These are phyloP conservation scores for Yamadazyma sp. DNA, from an alignment of 1,139 yeast species.

Conservation along the genomic window DNA sequence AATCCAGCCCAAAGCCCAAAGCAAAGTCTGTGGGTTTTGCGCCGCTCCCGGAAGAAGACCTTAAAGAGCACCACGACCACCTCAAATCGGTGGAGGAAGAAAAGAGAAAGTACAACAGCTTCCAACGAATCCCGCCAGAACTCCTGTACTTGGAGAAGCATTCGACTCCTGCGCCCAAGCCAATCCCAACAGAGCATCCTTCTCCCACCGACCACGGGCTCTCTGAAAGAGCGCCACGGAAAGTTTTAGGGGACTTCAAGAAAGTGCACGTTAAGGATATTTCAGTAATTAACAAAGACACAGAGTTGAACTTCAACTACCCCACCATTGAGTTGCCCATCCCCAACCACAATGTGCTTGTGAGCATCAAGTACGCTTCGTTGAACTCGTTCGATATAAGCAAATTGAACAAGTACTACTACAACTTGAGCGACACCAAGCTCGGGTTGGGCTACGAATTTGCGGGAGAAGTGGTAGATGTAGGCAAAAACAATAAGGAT, in stretches of 20 bases:
- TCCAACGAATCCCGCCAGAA: conserved; percentile 47
- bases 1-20: conserved; percentile 11
- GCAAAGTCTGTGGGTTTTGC: conserved; percentile 41
- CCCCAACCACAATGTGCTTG: conserved; percentile 31
- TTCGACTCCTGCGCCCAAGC: conserved; percentile 20
- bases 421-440: conserved; percentile 38
- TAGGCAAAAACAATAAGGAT: conserved; percentile 28
- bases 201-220: conserved; percentile 16
- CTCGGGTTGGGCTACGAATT: conserved; percentile 47
- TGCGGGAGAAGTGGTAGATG: conserved; percentile 34
- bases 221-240: conserved; percentile 8
- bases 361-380: conserved; percentile 39
- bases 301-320: conserved; percentile 44
- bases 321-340: conserved; percentile 40
- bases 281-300: conserved; percentile 42
- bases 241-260: conserved; percentile 29
- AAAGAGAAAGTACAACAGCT: conserved; percentile 29
- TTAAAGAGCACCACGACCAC: conserved; percentile 33
- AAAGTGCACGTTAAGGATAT: conserved; percentile 40
- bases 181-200: conserved; percentile 18
- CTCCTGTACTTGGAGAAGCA: conserved; percentile 37
- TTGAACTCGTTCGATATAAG: conserved; percentile 40
- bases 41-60: conserved; percentile 38
- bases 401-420: conserved; percentile 36
- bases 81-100: conserved; percentile 28